Evolutionary conservation across 257 asterid genomes (phyloP).

Genomic region (Perilla frutescens): DNA sequence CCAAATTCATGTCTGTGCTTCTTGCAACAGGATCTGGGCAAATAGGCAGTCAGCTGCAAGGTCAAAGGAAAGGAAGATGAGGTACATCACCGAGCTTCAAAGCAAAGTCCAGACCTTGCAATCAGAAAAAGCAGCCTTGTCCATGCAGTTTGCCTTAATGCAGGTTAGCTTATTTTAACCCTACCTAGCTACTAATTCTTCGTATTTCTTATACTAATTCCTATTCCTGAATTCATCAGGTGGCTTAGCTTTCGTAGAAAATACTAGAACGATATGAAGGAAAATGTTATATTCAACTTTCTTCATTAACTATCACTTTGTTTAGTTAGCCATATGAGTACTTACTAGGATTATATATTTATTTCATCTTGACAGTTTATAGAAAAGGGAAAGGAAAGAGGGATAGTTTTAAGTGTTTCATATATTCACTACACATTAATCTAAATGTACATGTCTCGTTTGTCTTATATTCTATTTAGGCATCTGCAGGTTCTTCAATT

Average conservation of each 20-base stretch:
- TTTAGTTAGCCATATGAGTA: no score
- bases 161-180: constrained; percentile 54
- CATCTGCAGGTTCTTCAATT: background rate
- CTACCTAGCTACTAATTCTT: background rate
- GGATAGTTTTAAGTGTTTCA: background rate
- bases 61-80: constrained; percentile 95
- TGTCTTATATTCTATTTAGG: background rate
- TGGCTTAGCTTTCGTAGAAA: background rate
- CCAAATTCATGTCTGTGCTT: background rate
- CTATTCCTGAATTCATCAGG: background rate
- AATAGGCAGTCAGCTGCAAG: constrained; percentile 97
- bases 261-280: background rate
- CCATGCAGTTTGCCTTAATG: constrained; percentile 80
- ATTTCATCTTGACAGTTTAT: background rate
- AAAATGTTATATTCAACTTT: background rate
- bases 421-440: background rate
- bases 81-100: constrained; percentile 91
- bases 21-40: constrained; percentile 80
- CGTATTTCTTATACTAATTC: background rate
- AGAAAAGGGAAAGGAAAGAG: background rate
- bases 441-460: background rate
- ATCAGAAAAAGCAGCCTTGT: constrained; percentile 83
- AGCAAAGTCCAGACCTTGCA: constrained; percentile 85
- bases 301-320: background rate
- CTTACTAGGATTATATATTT: no score